A percentile compares a stretch with the other conserved stretches of the same genome.
Conservation (phyloP, 1,284 basidiomycete species). For the Trametes pubescens region DNA sequence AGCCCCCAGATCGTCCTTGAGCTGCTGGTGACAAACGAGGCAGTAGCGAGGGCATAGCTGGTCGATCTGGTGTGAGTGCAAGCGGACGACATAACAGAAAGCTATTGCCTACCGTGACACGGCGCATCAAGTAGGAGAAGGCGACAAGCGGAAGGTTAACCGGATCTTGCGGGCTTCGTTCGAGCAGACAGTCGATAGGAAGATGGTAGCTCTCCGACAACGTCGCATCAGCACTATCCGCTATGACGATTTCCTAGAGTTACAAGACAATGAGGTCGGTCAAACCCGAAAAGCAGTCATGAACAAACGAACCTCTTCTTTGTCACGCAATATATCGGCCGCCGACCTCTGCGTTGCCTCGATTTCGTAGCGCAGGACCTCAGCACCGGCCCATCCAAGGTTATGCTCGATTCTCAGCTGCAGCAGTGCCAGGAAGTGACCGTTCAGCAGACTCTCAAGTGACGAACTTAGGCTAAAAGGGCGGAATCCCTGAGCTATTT, state of each 20-base stretch:
- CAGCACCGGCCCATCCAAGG: constrained; percentile 71
- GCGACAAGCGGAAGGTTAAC: constrained; percentile 65
- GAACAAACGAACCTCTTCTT: constrained; percentile 43
- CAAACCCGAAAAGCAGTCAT: background rate
- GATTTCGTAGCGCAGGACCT: constrained; percentile 55
- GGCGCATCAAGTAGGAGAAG: constrained; percentile 66
- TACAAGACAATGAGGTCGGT: background rate
- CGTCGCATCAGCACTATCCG: constrained; percentile 55
- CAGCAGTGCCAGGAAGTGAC: constrained; percentile 59
- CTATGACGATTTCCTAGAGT: constrained; percentile 46
- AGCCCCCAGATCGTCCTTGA: constrained; percentile 58
- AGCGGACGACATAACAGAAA: constrained; percentile 1
- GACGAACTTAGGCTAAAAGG: constrained; percentile 66
- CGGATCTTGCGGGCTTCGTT: constrained; percentile 40
- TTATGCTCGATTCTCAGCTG: constrained; percentile 56
- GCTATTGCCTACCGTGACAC: constrained; percentile 54
- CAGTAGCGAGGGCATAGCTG: constrained; percentile 71
- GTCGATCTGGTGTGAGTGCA: background rate
- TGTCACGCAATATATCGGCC: constrained; percentile 46
- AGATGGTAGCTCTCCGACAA: constrained; percentile 52
- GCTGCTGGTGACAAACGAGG: constrained; percentile 66
- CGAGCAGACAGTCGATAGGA: constrained; percentile 60
- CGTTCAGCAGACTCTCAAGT: constrained; percentile 63
- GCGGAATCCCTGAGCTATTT: constrained; percentile 49
- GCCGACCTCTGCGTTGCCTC: constrained; percentile 55